Evolutionary conservation across 164 flowering plant genomes (phyloP), one percentile per base, ranked within the genome.

Genomic region (Vitis rotundifolia): DNA sequence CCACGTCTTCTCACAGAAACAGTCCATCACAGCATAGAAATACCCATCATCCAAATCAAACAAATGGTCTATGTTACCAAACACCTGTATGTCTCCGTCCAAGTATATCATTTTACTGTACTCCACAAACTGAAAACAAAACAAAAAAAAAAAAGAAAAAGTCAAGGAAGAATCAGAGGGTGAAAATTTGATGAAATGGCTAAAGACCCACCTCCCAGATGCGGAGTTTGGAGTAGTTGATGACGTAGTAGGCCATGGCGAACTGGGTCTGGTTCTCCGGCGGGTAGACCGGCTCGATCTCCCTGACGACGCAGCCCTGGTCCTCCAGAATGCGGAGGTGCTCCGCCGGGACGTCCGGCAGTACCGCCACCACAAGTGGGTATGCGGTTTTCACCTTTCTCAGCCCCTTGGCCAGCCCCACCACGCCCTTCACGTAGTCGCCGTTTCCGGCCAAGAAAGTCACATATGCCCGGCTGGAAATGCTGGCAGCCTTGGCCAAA

Each of bases 281-380:
- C 2, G 89, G 91, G 64, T 82, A 69, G 1, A 85, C 86, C 2
- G 88, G 89, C 56, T 75, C 70, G 58, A 87, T 87, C 79, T 81
- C 89, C 44, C 76, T 72, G 49, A 87, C 79, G 1, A 87, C 58
- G 57, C 91, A 87, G 0, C 89, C 91, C 51, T 86, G 91, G 1
- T 60, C 71, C 56, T 71, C 67, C 76, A 87, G 75, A 3, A 76
- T 58, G 47, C 76, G 70, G 55, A 88, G 81, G 83, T 87, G 89
- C 44, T 85, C 91, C 59, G 62, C 77, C 11, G 89, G 91, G 0
- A 87, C 91, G 62, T 87, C 91, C 11, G 91, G 89, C 63, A 87
- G 48, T 15, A 84, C 72, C 12, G 91, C 91, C 60, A 87, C 91
- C 67, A 87, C 82, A 1, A 87, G 76, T 0, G 91, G 91, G 79